Evolutionary conservation across 768 basidiomycete species (phyloP).

Genomic region (Pulveroboletus sp.): DNA sequence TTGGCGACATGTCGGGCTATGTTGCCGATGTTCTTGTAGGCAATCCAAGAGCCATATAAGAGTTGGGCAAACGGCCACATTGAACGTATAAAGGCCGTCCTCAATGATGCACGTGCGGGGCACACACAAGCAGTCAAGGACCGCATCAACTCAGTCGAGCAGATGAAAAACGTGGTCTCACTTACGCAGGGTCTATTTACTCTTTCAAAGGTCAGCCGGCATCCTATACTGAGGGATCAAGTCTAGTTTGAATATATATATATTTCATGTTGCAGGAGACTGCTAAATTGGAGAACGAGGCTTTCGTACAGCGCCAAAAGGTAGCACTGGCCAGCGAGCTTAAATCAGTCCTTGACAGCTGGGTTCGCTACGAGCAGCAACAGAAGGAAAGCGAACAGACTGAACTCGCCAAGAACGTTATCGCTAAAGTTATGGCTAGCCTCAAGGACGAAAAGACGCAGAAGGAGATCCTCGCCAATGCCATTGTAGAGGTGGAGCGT

Average conservation of each 20-base stretch:
- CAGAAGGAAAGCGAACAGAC: constrained; percentile 95
- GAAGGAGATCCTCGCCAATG: constrained; percentile 71
- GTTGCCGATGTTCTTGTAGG: constrained; percentile 36
- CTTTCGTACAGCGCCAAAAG: constrained; percentile 89
- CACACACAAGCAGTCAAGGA: constrained; percentile 93
- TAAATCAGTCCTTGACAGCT: constrained; percentile 93
- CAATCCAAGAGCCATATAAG: constrained; percentile 80
- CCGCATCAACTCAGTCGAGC: constrained; percentile 84
- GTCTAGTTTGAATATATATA: not conserved
- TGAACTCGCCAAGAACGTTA: constrained; percentile 82
- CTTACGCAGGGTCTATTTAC: constrained; percentile 88
- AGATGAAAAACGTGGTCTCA: constrained; percentile 94
- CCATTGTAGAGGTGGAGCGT: constrained; percentile 92
- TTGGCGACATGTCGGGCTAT: not conserved
- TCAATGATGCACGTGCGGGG: constrained; percentile 75
- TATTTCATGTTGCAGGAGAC: constrained; percentile 59
- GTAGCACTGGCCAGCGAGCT: constrained; percentile 81
- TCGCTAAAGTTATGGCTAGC: constrained; percentile 79
- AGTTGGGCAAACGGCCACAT: constrained; percentile 92
- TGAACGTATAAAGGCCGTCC: constrained; percentile 73
- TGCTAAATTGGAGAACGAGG: constrained; percentile 81
- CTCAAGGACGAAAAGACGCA: constrained; percentile 87
- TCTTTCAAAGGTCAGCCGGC: constrained; percentile 71
- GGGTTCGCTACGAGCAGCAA: constrained; percentile 98
- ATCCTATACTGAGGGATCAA: not conserved